Evolutionary conservation across 495 filamentous ascomycete genomes (phyloP), one percentile per base, ranked within the genome.

Genomic region (Hyaloscypha bicolor): DNA sequence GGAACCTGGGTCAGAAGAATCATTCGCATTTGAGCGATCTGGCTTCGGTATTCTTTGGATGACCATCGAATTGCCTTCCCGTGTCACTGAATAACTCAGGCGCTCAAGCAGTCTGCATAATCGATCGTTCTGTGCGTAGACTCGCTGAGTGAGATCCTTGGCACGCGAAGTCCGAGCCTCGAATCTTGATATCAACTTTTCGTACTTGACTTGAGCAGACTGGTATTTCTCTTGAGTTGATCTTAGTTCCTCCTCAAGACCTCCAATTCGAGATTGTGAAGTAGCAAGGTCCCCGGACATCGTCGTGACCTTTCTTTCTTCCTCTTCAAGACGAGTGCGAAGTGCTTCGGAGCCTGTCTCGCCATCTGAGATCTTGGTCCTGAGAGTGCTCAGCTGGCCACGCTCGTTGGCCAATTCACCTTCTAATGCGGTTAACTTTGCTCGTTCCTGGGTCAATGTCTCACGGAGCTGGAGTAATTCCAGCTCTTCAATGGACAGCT

Each of bases 271-370:
- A 22, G 86, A 87, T 66, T 91, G 85, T 9, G 85, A 81, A 19
- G 89, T 85, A 33, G 86, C 86, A 12, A 96, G 78, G 73, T 90
- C 84, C 66, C 86, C 82, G n/a, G 85, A 78, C 29, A 94, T 71
- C 12, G 77, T 80, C 14, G 83, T 81, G 25, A 90, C 80, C 72
- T 84, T 88, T 29, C 76, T 78, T 70, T 94, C 91, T 73, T 90
- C 87, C 60, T 92, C 88, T 19, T 85, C 85, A 56, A 95, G 77
- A 39, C 86, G 84, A 74, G 89, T 87, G 51, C 87, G 87, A 60
- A 96, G 77, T 19, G 85, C 88, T 75, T 94, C 91, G 8, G 90
- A 91, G 29, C 91, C 91, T 8, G 87, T 93, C 73, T 93, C 91
- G 37, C 91, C 93, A 51, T 91, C 89, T 6, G 88, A 84, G 73